A percentile compares a stretch with the other conserved stretches of the same genome.
These are phyloP conservation scores for Zygoascus ofunaensis DNA, from an alignment of 805 yeast genomes.

Conservation along the genomic window DNA sequence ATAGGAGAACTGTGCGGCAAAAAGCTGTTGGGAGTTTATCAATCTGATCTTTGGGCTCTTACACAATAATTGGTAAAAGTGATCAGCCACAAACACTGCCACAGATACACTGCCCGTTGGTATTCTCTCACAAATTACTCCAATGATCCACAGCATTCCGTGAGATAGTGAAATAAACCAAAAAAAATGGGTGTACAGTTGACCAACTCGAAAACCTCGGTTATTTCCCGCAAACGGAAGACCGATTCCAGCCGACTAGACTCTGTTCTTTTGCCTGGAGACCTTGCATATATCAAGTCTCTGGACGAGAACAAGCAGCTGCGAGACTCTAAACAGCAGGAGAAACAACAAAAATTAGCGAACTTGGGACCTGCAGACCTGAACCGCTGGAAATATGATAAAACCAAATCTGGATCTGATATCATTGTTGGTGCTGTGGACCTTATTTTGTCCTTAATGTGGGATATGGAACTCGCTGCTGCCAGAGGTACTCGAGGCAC, in stretches of 20 bases:
- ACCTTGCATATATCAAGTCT: constrained; percentile 12
- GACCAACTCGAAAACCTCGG: not conserved
- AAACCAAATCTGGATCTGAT: constrained; percentile 8
- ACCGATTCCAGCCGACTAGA: not conserved
- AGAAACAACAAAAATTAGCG: constrained; percentile 14
- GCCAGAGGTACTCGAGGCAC: constrained; percentile 19
- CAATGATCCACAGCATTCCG: too few species aligned
- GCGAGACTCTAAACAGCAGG: constrained; percentile 8
- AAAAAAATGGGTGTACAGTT: not conserved
- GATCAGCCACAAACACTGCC: too few species aligned
- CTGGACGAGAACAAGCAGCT: constrained; percentile 19
- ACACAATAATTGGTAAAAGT: too few species aligned
- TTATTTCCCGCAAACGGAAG: not conserved
- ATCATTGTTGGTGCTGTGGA: constrained; percentile 18
- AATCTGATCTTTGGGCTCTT: too few species aligned
- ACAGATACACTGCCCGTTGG: too few species aligned
- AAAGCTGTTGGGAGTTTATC: too few species aligned
- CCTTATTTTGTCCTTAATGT: constrained; percentile 22
- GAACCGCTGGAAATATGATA: constrained; percentile 13
- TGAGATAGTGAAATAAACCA: too few species aligned
- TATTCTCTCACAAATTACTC: too few species aligned
- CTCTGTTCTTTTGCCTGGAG: constrained; percentile 14
- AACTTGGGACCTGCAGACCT: constrained; percentile 13
- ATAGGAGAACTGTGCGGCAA: too few species aligned
- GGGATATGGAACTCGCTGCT: constrained; percentile 25